These are phyloP conservation scores for Abrus precatorius DNA, from an alignment of 306 rosid genomes.

Conservation along the genomic window DNA sequence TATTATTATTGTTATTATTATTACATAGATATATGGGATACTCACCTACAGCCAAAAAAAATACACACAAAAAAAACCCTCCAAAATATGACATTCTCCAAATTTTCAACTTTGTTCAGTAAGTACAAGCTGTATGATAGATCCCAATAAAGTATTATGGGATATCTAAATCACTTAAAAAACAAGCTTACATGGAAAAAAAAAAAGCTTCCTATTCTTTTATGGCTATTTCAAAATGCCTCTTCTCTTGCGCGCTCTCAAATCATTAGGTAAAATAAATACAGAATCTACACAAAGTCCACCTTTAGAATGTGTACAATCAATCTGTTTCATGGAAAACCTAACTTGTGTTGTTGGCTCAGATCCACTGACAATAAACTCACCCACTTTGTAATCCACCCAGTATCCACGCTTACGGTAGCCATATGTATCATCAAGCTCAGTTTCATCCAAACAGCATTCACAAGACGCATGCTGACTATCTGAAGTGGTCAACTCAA, in stretches of 20 bases:
- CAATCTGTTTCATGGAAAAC: slow-evolving; percentile 91
- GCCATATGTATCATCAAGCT: slow-evolving; percentile 56
- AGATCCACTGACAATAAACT: slow-evolving; percentile 62
- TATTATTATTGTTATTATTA: background rate
- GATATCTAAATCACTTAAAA: slow-evolving; percentile 40
- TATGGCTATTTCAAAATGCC: slow-evolving; percentile 59
- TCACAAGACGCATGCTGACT: slow-evolving; percentile 68
- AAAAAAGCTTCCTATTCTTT: slow-evolving; percentile 40
- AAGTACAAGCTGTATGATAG: slow-evolving; percentile 51
- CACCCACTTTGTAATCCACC: slow-evolving; percentile 88
- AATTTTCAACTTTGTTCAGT: slow-evolving; percentile 42
- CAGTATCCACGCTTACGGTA: slow-evolving; percentile 75
- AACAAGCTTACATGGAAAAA: slow-evolving; percentile 8
- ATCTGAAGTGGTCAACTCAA: slow-evolving; percentile 70
- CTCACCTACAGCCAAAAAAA: slow-evolving; percentile 43
- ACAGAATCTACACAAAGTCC: slow-evolving; percentile 91
- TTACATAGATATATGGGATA: slow-evolving; percentile 49
- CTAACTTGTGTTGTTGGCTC: slow-evolving; percentile 68
- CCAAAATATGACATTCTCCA: slow-evolving; percentile 52
- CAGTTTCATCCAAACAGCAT: slow-evolving; percentile 68
- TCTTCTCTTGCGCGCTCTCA: slow-evolving; percentile 60
- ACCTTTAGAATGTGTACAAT: slow-evolving; percentile 90
- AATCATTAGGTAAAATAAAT: slow-evolving; percentile 70
- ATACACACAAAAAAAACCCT: slow-evolving; percentile 14
- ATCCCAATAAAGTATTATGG: slow-evolving; percentile 45